phyloP scores from a whole-genome alignment of 345 rosid species.

The Laguncularia racemosa region DNA sequence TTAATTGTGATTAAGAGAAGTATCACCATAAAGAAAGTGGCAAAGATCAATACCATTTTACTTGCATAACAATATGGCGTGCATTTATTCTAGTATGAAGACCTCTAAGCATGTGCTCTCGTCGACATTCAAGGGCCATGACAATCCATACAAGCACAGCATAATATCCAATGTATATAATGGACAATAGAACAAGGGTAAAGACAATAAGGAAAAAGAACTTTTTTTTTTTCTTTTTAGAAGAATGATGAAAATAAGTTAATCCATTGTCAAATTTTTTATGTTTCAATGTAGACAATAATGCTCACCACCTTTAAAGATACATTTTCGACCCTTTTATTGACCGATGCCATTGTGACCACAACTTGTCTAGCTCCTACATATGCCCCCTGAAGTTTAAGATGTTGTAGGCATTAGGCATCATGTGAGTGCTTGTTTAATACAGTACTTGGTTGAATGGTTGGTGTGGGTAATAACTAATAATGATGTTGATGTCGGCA shows the following conservation, averaged over 20 bases:
- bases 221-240: too few species aligned
- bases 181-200: neutral
- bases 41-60: slow-evolving; percentile 63
- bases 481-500: slow-evolving; percentile 13
- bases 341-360: slow-evolving; percentile 96
- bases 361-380: slow-evolving; percentile 95
- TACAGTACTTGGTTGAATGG: neutral
- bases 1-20: neutral
- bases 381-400: slow-evolving; percentile 68
- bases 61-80: slow-evolving; percentile 78
- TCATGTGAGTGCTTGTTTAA: neutral
- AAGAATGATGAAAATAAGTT: too few species aligned
- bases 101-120: slow-evolving; percentile 71
- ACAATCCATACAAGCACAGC: slow-evolving; percentile 40
- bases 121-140: slow-evolving; percentile 85
- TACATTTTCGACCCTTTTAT: slow-evolving; percentile 99
- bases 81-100: slow-evolving; percentile 70
- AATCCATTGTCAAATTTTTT: too few species aligned
- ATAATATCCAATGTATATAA: too few species aligned
- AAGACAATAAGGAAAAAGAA: too few species aligned
- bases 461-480: too few species aligned
- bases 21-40: neutral
- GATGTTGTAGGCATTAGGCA: neutral
- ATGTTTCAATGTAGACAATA: neutral
- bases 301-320: slow-evolving; percentile 81